Base-by-base conservation (phyloP, 176 grass and related monocot species). In the Rhynchospora breviuscula region DNA sequence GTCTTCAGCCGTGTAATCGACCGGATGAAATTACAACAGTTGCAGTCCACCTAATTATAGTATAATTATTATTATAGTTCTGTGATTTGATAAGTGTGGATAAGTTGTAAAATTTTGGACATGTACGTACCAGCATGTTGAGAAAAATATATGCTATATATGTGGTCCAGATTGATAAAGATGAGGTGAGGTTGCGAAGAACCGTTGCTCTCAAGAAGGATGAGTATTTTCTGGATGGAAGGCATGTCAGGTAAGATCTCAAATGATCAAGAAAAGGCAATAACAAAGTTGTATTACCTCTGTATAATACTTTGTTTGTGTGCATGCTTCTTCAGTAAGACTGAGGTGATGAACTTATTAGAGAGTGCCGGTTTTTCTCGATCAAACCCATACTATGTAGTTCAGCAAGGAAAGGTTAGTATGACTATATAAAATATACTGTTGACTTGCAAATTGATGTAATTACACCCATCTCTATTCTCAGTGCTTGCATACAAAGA, bases 281-380 rank as follows among this genome's bases (percentile, higher is more conserved):
- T 33, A 65, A 63, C 29, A 69, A 45, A 71, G 72, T 73, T 15
- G 62, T 84, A 2, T 85, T 67, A 17, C 79, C 64, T 85, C 85
- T 23, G 44, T 18, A 3, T 85, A 48, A 84, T 78, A 57, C 87
- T 61, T 79, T 57, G 44, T 70, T 78, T 62, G 60, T 87, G 21
- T 44, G 22, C 22, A 67, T 82, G 21, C 17, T 67, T 79, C 17
- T 67, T 79, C 83, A 98, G 96, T 88, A 98, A 98, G 91, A 98
- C 96, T 63, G 96, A 98, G 91, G 96, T 98, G 84, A 95, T 98
- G 96, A 98, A 98, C 91, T 89, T 98, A 47, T 79, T 98, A 86
- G 96, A 98, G 84, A 98, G 96, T 91, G 96, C 96, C 79, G 96
- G 96, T 83, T 98, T 98, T 84, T 98, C 96, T 86, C 91, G 91